Percentiles rank a stretch among this genome's conserved stretches.
phyloP scores from a whole-genome alignment of 2,329 filamentous ascomycete genomes.

The Exophiala sp. region DNA sequence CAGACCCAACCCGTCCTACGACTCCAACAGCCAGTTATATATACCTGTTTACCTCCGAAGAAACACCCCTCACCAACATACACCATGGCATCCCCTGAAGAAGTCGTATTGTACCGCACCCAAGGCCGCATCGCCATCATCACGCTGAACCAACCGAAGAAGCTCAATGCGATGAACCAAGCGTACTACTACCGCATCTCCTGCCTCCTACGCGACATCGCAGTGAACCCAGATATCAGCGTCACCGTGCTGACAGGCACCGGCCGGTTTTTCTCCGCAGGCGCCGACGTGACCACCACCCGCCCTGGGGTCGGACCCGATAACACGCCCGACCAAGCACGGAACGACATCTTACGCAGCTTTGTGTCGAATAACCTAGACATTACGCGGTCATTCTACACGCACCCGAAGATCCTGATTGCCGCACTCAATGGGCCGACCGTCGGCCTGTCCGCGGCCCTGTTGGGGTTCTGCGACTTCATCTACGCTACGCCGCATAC shows the following conservation, averaged over 20 bases:
- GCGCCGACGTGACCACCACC: conserved; percentile 66
- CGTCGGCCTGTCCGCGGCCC: conserved; percentile 77
- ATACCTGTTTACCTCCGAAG: too few species aligned
- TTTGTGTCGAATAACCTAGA: conserved; percentile 87
- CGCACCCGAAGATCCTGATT: conserved; percentile 88
- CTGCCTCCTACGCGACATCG: conserved; percentile 68
- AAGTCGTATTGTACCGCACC: conserved; percentile 56
- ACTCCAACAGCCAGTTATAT: too few species aligned
- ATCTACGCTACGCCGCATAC: conserved; percentile 76
- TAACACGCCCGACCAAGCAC: conserved; percentile 41
- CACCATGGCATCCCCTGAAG: conserved; percentile 31
- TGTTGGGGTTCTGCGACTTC: conserved; percentile 82
- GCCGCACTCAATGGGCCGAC: conserved; percentile 87
- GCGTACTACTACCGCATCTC: conserved; percentile 73
- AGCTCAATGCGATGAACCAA: conserved; percentile 75
- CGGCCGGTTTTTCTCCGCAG: conserved; percentile 79
- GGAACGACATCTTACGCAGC: conserved; percentile 57
- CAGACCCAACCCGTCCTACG: conserved; percentile 11
- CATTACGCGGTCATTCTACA: conserved; percentile 82
- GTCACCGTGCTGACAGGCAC: conserved; percentile 80
- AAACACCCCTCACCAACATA: too few species aligned
- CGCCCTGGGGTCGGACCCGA: conserved; percentile 39
- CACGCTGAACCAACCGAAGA: conserved; percentile 75
- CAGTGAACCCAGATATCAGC: conserved; percentile 69
- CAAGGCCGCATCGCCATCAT: conserved; percentile 70